Percentiles rank a stretch among this genome's conserved stretches.
Conservation (phyloP, 106 monocot genomes). For the Dendrobium chrysotoxum region DNA sequence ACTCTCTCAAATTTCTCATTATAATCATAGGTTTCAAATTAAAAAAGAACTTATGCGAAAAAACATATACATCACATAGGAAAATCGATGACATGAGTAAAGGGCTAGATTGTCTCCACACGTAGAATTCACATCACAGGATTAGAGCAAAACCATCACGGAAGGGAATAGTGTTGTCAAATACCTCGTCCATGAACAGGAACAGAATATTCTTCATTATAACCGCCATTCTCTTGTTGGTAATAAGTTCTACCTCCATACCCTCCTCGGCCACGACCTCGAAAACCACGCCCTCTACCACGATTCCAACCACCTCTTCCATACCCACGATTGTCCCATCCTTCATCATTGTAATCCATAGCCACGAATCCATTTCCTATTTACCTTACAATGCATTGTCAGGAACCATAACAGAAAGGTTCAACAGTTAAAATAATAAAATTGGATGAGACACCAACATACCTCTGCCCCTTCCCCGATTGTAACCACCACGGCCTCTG, state of each 20-base stretch:
- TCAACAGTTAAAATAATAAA: too few species aligned
- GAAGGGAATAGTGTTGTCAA: background rate
- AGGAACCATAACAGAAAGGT: background rate
- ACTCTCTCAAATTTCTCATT: too few species aligned
- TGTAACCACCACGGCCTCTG: slow-evolving; percentile 62
- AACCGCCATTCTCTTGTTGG: slow-evolving; percentile 13
- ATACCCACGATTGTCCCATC: slow-evolving; percentile 43
- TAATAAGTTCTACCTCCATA: slow-evolving; percentile 8
- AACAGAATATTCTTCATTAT: slow-evolving; percentile 12
- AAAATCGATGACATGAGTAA: too few species aligned
- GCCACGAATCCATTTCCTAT: slow-evolving; percentile 24
- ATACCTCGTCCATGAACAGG: slow-evolving; percentile 12
- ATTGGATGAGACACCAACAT: background rate
- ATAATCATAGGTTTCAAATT: too few species aligned
- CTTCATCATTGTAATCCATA: slow-evolving; percentile 34
- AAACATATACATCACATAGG: too few species aligned
- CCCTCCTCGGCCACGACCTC: slow-evolving; percentile 36
- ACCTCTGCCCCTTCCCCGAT: slow-evolving; percentile 65
- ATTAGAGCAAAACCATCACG: background rate
- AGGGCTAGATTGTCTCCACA: too few species aligned
- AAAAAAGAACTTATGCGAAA: too few species aligned
- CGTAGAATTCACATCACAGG: too few species aligned
- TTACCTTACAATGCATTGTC: background rate
- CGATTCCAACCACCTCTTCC: slow-evolving; percentile 37
- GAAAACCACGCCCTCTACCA: slow-evolving; percentile 42